Evolutionary conservation across 169 alveolate species (phyloP), one percentile per base, ranked within the genome.

Genomic region (Cryptosporidium tyzzeri): DNA sequence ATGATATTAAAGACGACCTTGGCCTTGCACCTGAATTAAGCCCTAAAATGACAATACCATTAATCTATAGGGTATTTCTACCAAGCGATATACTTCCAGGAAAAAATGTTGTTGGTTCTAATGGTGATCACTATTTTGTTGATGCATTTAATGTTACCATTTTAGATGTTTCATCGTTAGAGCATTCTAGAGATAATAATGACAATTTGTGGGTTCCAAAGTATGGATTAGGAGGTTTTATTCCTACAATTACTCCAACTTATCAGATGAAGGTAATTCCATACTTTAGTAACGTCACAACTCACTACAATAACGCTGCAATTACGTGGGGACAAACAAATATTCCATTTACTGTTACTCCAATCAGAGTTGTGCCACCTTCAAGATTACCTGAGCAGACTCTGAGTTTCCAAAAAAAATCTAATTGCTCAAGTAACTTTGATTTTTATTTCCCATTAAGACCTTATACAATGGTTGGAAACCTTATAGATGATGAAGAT

Each of bases 221-320:
- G 51, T 12, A 35, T 62, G 89, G 89, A 12, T 41, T 80, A 12
- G 89, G 69, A 41, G 89, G 89, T 26, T 80, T 80, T 23, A 37
- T 80, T 59, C 89, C 89, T 29, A 18, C 68, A 14, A 39, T 80
- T 62, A 62, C 67, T n/a, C 89, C 89, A 23, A 70, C 55, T 12
- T 80, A 80, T 29, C 89, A 80, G 14, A 80, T 80, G 89, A 80
- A 80, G 53, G 89, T 80, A 37, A 53, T 80, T 41, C 89, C 89
- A 5, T 80, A 80, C 39, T 18, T 41, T 12, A 80, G 70, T 45
- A 80, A 80, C 18, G 89, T 80, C 3, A 80, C 89, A 39, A 48
- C 74, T 26, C 37, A 29, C 18, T 80, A 62, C 53, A 80, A 80
- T 37, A 21, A 62, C 41, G 89, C 89, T n/a, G 89, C 89, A 23